phyloP scores from a whole-genome alignment of 148 eudicot genomes.

The Silene latifolia region DNA sequence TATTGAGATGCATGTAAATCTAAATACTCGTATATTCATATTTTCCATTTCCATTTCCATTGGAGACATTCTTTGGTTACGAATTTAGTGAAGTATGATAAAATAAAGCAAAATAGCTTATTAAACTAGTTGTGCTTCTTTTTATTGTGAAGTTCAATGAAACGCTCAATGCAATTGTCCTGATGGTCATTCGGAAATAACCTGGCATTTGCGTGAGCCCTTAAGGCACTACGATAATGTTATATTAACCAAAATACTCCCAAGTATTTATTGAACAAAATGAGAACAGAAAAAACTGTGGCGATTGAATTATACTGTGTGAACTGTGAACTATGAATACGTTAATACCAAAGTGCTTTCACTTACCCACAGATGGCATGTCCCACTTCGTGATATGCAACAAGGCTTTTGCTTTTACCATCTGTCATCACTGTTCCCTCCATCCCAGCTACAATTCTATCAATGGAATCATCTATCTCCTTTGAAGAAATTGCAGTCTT shows the following conservation, averaged over 20 bases:
- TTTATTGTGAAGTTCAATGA: too few relatives aligned
- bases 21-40: too few relatives aligned
- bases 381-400: conserved; percentile 97
- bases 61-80: too few relatives aligned
- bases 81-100: too few relatives aligned
- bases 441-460: conserved; percentile 97
- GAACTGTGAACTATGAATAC: background rate
- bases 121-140: too few relatives aligned
- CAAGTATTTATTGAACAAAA: background rate
- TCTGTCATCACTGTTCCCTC: conserved; percentile 99
- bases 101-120: too few relatives aligned
- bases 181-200: too few relatives aligned
- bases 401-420: conserved; percentile 96
- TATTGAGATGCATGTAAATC: background rate
- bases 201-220: too few relatives aligned
- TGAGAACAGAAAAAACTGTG: background rate
- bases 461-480: conserved; percentile 94
- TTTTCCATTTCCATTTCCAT: too few relatives aligned
- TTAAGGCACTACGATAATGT: too few relatives aligned
- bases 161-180: too few relatives aligned
- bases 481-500: conserved; percentile 78
- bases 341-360: background rate
- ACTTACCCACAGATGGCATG: conserved; percentile 98
- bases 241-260: background rate
- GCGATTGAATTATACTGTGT: background rate